A percentile compares a stretch with the other conserved stretches of the same genome.
These are phyloP conservation scores for Trichophyton schoenleinii DNA, from an alignment of 2,329 filamentous ascomycete genomes.

Conservation along the genomic window DNA sequence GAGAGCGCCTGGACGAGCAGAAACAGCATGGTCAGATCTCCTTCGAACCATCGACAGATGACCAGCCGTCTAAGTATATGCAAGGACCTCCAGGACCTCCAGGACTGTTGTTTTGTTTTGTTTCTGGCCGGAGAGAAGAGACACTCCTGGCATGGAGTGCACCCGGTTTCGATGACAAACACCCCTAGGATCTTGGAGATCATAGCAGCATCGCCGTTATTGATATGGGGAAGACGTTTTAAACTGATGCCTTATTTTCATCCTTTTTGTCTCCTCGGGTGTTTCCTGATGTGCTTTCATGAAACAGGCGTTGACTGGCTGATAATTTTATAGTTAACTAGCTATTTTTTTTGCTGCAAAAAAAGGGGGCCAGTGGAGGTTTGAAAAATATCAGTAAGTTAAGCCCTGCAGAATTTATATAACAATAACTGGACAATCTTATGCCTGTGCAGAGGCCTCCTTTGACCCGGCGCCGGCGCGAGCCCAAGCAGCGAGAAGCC, in stretches of 20 bases:
- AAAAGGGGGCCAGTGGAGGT: too few relatives aligned
- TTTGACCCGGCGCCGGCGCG: background rate
- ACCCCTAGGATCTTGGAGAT: background rate
- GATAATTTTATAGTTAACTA: too few relatives aligned
- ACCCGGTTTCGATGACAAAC: background rate
- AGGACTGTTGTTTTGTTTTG: background rate
- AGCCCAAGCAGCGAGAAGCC: background rate
- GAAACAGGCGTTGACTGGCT: background rate
- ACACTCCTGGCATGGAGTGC: background rate
- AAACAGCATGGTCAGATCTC: background rate
- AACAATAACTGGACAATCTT: too few relatives aligned
- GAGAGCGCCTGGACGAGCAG: too few relatives aligned
- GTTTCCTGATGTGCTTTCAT: background rate
- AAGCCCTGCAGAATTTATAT: too few relatives aligned
- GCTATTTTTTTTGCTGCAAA: too few relatives aligned
- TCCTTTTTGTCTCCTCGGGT: background rate
- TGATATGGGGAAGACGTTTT: background rate
- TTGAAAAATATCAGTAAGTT: too few relatives aligned
- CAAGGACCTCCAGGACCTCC: background rate
- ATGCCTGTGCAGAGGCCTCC: background rate
- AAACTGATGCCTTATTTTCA: too few relatives aligned
- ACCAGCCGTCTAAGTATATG: background rate
- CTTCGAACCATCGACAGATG: background rate
- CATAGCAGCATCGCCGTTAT: background rate
- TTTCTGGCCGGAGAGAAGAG: background rate